Base-by-base conservation (phyloP, 1,139 yeast species). In the Dujonia santamariae region DNA sequence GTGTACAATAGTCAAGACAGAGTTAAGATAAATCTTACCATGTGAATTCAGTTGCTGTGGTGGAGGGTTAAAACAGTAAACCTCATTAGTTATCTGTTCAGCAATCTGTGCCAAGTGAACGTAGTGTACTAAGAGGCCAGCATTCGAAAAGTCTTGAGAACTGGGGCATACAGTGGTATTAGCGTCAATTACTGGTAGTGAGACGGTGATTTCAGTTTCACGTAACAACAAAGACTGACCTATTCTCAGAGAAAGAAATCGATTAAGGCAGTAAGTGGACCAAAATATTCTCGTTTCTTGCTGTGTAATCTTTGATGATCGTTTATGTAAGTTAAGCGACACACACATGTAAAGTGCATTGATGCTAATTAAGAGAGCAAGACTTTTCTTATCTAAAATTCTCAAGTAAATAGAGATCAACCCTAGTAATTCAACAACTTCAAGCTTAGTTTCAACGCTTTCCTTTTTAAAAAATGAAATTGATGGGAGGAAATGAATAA, bases 191-290 rank as follows among this genome's bases (percentile, higher is more conserved):
- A 12, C 21, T 7, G 47, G 48, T 37, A 39, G 36, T 19, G 26
- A 26, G 4, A 38, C 26, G 13, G 47, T 44, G 12, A 51, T 51
- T 19, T 52, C 54, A 23, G 40, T 43, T 19, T 39, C 41, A 3
- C 44, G 35, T n/a, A 58, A 34, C 9, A 58, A 37, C 17, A 55
- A 39, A 4, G 62, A 61, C 24, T 53, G 56, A 1, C 61, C 61
- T 15, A 56, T 49, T 38, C 63, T 43, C 9, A 51, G 41, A 28
- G 52, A 46, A 27, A 42, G 45, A 35, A 55, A 58, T n/a, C 63
- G 43, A 35, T 58, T 58, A 19, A 57, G 40, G 38, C 62, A 58
- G 34, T 46, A 58, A 1, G 50, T 48, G 4, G 59, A 47, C 63
- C 63, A 58, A 33, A 29, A 36, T 30, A 36, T 40, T 19, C 30